Percentiles rank a stretch among this genome's conserved stretches.
These are phyloP conservation scores for Phytophthora melonis DNA, from an alignment of 352 stramenopile species.

Conservation along the genomic window DNA sequence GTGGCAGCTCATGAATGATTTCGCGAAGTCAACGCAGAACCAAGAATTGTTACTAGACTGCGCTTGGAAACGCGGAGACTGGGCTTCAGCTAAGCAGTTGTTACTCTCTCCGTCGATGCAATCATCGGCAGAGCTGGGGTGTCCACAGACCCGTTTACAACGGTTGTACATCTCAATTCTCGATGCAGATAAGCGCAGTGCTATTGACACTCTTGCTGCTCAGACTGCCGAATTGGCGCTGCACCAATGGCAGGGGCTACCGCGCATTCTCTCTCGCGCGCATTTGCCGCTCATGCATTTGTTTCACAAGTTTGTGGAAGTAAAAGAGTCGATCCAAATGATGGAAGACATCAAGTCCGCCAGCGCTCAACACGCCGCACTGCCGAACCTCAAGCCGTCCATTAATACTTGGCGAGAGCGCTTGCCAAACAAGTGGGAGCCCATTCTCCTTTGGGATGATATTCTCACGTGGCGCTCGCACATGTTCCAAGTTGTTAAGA, in stretches of 20 bases:
- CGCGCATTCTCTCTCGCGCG: constrained; percentile 74
- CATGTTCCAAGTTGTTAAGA: constrained; percentile 94
- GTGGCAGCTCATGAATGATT: constrained; percentile 94
- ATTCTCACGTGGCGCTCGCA: constrained; percentile 94
- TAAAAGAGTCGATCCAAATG: constrained; percentile 94
- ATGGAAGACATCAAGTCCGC: constrained; percentile 89
- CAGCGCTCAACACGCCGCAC: constrained; percentile 76
- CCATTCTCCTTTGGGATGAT: constrained; percentile 93
- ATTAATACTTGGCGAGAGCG: constrained; percentile 95
- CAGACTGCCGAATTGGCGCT: constrained; percentile 87
- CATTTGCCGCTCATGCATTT: constrained; percentile 89
- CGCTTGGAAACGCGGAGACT: constrained; percentile 93
- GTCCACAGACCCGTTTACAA: constrained; percentile 81
- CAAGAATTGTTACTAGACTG: constrained; percentile 93
- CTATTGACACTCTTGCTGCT: constrained; percentile 70
- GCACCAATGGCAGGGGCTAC: constrained; percentile 91
- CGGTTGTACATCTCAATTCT: constrained; percentile 91
- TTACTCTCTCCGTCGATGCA: constrained; percentile 71
- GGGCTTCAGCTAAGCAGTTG: constrained; percentile 86
- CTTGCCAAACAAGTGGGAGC: constrained; percentile 94
- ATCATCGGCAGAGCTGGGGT: constrained; percentile 70
- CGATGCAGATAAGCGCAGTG: constrained; percentile 78
- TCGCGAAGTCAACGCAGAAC: constrained; percentile 92
- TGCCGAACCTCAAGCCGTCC: constrained; percentile 91
- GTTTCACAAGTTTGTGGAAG: constrained; percentile 94